Evolutionary conservation across 2,329 filamentous ascomycete species (phyloP), one percentile per base, ranked within the genome.

Genomic region (Scedosporium boydii): DNA sequence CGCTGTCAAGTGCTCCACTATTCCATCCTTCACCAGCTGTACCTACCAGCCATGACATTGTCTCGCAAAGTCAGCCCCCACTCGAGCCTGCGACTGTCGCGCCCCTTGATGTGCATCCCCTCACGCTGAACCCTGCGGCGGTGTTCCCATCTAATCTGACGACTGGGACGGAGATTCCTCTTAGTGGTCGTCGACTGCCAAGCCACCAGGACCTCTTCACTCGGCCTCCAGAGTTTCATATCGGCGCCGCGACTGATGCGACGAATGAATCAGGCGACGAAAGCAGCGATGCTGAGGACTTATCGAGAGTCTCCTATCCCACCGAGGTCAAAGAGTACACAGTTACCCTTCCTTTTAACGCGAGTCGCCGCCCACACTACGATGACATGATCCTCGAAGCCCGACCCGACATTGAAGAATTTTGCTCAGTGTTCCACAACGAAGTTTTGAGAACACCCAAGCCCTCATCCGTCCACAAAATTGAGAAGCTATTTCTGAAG

Each of bases 261-360:
- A 51, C 59, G 4, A 41, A 51, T 27, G 51, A 55, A 23, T 55
- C 51, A 6, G 51, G 66, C 3, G 67, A 67, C 16, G 66, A 65
- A 10, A 59, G 63, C 14, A 55, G 65, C 5, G 63, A 69, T 9
- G 66, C 68, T 2, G 62, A 62, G 18, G 57, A 65, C 4, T 66
- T 59, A 10, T 64, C 66, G 14, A 70, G 67, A 21, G 68, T 71
- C 7, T 67, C 64, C 4, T 67, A 66, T 23, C 66, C 71, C 64
- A 2, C 71, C 72, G 48, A 70, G 27, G 65, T 67, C 18, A 74
- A 73, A 62, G 80, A 84, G 56, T 81, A 81, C 65, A 66, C 80
- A 3, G 72, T 87, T 38, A 86, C 85, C 0, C 72, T 88, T 0
- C 82, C 84, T 0, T 80, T 87, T 65, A 78, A 82, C 16, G 75